Evolutionary conservation across 192 early-diverging fungal genomes (phyloP).

Genomic region (Backusella luteola): DNA sequence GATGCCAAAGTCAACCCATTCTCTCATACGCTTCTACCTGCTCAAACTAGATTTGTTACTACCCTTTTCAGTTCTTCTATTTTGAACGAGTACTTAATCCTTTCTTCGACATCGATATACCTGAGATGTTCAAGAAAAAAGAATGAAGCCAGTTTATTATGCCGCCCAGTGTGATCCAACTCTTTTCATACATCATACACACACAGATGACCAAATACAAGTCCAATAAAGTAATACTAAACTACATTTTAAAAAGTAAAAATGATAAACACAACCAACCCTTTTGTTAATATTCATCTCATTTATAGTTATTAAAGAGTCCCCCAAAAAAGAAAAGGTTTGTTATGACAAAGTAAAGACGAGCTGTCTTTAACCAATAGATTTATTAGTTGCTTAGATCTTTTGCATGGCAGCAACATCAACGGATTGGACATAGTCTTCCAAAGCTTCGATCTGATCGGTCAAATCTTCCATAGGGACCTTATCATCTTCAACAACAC

Average conservation of each 20-base stretch:
- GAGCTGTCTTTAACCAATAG: not conserved
- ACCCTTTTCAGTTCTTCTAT: no score
- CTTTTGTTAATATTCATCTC: not conserved
- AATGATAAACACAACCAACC: not conserved
- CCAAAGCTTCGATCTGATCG: conserved; percentile 77
- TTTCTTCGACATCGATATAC: no score
- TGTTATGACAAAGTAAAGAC: not conserved
- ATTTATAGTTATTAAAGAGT: not conserved
- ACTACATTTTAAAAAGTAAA: not conserved
- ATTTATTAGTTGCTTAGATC: conserved; percentile 58
- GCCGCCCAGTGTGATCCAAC: no score
- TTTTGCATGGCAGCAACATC: conserved; percentile 89
- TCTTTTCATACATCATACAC: no score
- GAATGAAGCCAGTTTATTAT: no score
- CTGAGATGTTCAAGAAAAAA: no score
- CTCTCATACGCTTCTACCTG: no score
- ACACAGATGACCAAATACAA: no score
- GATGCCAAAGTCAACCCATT: no score
- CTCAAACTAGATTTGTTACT: no score
- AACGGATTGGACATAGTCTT: conserved; percentile 91
- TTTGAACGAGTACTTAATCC: no score
- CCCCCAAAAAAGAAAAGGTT: not conserved
- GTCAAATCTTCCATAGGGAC: conserved; percentile 81
- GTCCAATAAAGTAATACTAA: not conserved
- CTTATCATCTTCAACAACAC: conserved; percentile 92